Evolutionary conservation across 148 eudicot species (phyloP), one percentile per base, ranked within the genome.

Genomic region (Cornus florida): DNA sequence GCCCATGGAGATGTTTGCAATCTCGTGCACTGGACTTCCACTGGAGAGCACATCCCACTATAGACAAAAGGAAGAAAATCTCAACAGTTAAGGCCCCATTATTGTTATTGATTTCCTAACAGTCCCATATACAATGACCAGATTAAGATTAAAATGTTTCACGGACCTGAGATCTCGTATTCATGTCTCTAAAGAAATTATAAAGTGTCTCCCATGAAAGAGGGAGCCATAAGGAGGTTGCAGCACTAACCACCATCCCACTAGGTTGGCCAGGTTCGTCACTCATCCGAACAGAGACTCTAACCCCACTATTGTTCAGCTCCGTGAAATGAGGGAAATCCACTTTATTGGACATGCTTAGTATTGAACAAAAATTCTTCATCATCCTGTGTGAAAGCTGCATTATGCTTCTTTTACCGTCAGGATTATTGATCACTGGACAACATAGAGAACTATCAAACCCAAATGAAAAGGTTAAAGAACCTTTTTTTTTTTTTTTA

Each of bases 1-100:
- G 69, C 90, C 91, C 38, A 79, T 87, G 41, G 90, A 74, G 69
- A 86, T 70, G 35, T 69, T 85, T 68, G 78, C 75, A 67, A 84
- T 62, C 78, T 82, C 85, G 56, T 14, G 24, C 69, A 84, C 85
- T 70, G 72, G 78, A 77, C 73, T 75, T 68, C 81, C 84, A 69
- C 71, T 50, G n/a, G 84, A 84, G 33, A 89, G 81, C 53, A 83
- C 77, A 80, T 91, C 94, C 94, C 94, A 91, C 94, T 91, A 77
- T 10, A 39, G 59, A 62, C 6, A 46, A 7, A 81, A 17, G 71
- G 46, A 59, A 19, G 14, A 71, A 22, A 9, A 2, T 43, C 4
- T 77, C 38, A 23, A n/a, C 10, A 17, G 23, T 62, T 62, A 16
- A 62, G 24, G 22, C 9, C 8, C 66, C 66, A 62, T 62, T 62